Percentiles rank a stretch among this genome's conserved stretches.
Evolutionary conservation across 169 alveolate genomes (phyloP).

Genomic region (Eimeria sp.): DNA sequence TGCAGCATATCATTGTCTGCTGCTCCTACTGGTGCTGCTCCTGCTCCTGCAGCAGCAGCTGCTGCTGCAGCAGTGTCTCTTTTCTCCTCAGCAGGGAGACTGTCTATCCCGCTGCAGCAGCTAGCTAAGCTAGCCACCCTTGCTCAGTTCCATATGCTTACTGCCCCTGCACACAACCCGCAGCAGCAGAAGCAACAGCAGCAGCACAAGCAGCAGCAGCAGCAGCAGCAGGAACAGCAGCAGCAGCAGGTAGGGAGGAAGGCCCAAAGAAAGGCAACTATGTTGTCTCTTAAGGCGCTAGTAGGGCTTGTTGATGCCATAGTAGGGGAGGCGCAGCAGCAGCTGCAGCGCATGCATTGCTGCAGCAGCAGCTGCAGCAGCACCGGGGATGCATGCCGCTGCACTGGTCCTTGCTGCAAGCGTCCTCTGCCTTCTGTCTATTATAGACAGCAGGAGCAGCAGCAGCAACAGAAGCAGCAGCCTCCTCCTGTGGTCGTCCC

Average conservation of each 20-base stretch:
- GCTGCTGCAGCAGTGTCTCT: neutral
- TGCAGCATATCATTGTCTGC: neutral
- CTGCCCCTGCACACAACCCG: neutral
- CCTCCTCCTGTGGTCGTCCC: neutral
- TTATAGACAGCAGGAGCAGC: neutral
- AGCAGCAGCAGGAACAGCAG: constrained; percentile 14
- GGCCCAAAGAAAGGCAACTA: constrained; percentile 19
- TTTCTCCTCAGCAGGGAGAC: neutral
- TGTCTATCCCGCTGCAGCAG: constrained; percentile 28
- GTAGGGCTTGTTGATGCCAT: neutral
- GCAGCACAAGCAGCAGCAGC: constrained; percentile 25
- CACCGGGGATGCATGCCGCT: constrained; percentile 18
- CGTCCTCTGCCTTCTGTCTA: neutral
- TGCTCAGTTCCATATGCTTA: constrained; percentile 12
- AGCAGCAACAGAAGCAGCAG: constrained; percentile 2
- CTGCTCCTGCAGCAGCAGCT: too few relatives aligned
- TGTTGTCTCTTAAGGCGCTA: neutral
- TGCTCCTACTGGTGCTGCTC: neutral
- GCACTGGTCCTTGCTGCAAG: constrained; percentile 33
- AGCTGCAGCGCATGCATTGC: constrained; percentile 23
- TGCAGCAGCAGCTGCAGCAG: constrained; percentile 40
- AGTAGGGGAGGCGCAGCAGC: constrained; percentile 21
- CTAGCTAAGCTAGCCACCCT: constrained; percentile 45
- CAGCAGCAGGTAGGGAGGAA: constrained; percentile 20
- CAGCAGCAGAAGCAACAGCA: constrained; percentile 29